phyloP scores from a whole-genome alignment of 2,329 filamentous ascomycete species.

The Madurella fahalii region DNA sequence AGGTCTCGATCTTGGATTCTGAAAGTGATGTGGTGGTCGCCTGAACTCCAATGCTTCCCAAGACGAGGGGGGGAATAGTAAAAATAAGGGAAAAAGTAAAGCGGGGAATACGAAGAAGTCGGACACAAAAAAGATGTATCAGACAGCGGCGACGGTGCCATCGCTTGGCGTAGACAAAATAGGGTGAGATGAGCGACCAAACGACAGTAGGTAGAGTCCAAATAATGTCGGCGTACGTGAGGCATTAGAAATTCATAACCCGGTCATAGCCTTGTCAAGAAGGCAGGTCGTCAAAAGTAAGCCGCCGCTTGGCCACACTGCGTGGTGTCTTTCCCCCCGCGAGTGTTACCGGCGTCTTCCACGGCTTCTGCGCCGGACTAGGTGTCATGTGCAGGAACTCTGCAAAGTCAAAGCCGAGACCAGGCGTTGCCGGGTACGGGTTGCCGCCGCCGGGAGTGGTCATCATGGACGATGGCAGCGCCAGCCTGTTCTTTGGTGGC shows the following conservation, averaged over 20 bases:
- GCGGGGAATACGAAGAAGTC: not conserved
- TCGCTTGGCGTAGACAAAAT: not conserved
- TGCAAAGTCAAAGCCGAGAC: constrained; percentile 82
- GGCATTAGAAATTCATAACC: not conserved
- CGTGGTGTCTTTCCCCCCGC: constrained; percentile 50
- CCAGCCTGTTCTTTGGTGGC: constrained; percentile 63
- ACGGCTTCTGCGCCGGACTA: constrained; percentile 84
- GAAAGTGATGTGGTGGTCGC: not conserved
- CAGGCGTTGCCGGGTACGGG: constrained; percentile 68
- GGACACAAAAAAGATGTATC: not conserved
- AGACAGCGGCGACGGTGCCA: not conserved
- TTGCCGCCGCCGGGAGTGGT: constrained; percentile 73
- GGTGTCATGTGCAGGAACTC: constrained; percentile 98
- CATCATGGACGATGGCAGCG: constrained; percentile 80
- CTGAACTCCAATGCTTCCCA: constrained; percentile 12
- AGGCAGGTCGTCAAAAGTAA: constrained; percentile 70
- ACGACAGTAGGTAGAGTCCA: not conserved
- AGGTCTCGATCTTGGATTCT: not conserved
- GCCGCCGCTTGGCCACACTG: constrained; percentile 66
- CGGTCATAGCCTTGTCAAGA: constrained; percentile 8
- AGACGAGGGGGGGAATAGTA: not conserved
- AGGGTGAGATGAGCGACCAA: not conserved
- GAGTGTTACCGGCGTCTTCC: constrained; percentile 71
- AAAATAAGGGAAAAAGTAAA: constrained; percentile 8
- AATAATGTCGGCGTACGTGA: not conserved